Conservation (phyloP, 83 land plant species). For the Picea abies region DNA sequence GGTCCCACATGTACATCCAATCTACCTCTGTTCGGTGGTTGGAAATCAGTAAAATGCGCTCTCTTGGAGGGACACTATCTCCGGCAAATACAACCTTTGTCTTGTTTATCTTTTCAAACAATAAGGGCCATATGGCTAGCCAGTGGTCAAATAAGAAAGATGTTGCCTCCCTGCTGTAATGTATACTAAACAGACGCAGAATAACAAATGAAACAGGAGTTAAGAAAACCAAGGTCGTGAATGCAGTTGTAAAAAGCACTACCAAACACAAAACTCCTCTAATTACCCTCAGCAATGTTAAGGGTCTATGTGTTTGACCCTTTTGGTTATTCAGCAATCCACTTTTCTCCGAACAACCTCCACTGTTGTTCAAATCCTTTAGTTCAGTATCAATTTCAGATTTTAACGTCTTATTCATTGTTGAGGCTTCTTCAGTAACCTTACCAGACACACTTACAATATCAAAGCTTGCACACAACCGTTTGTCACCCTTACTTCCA, state of each 20-base stretch:
- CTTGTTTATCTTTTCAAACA: conserved; percentile 44
- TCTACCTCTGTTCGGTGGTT: conserved; percentile 55
- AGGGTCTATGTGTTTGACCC: conserved; percentile 26
- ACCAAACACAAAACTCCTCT: conserved; percentile 29
- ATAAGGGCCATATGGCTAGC: conserved; percentile 55
- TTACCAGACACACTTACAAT: too few relatives aligned
- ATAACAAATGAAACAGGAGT: conserved; percentile 23
- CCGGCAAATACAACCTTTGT: conserved; percentile 51
- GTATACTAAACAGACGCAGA: conserved; percentile 31
- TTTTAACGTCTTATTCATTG: not conserved
- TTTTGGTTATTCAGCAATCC: conserved; percentile 1
- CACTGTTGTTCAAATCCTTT: not conserved
- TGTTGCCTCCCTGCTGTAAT: conserved; percentile 24
- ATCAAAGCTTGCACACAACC: too few relatives aligned
- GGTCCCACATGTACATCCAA: conserved; percentile 63
- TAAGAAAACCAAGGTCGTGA: conserved; percentile 24
- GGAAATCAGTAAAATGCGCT: conserved; percentile 37
- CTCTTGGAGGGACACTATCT: conserved; percentile 29
- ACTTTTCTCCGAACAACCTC: not conserved
- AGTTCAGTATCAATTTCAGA: not conserved
- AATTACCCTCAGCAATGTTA: conserved; percentile 25
- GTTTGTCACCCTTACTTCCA: too few relatives aligned
- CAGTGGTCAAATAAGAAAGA: conserved; percentile 37
- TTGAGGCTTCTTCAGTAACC: not conserved
- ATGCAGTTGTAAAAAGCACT: conserved; percentile 33